phyloP scores from a whole-genome alignment of 75 land plant genomes.

The Ceratopteris richardii region DNA sequence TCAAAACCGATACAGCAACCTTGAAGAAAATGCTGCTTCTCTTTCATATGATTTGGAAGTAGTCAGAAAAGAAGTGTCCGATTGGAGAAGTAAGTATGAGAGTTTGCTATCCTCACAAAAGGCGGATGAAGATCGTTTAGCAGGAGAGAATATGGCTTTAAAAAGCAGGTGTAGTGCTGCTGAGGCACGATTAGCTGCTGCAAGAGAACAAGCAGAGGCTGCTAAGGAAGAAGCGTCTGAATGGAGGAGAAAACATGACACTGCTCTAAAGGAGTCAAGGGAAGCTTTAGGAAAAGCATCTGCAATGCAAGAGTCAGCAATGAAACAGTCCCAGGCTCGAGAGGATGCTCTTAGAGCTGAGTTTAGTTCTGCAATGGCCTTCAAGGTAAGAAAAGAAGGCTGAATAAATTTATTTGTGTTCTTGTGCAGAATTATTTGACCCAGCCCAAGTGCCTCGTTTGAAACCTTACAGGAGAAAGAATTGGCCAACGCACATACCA shows the following conservation, averaged over 20 bases:
- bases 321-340: constrained; percentile 54
- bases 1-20: constrained; percentile 47
- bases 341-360: constrained; percentile 77
- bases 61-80: constrained; percentile 40
- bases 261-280: constrained; percentile 59
- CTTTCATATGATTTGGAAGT: constrained; percentile 45
- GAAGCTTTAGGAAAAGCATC: constrained; percentile 59
- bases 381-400: constrained; percentile 38
- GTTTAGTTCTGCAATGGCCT: constrained; percentile 35
- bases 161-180: constrained; percentile 68
- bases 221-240: constrained; percentile 90
- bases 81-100: constrained; percentile 77
- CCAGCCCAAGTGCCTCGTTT: too few relatives aligned
- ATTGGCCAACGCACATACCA: constrained; percentile 41
- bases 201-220: constrained; percentile 69
- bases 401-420: too few relatives aligned
- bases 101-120: constrained; percentile 30
- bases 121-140: constrained; percentile 51
- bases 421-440: too few relatives aligned
- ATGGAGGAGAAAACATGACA: constrained; percentile 79
- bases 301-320: constrained; percentile 52
- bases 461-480: constrained; percentile 59
- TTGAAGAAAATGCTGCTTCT: constrained; percentile 53
- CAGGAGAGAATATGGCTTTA: constrained; percentile 46
- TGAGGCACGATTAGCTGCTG: constrained; percentile 87